Percentiles rank a stretch among this genome's conserved stretches.
Evolutionary conservation across 164 flowering plant species (phyloP).

Genomic region (Warburgia ugandensis): DNA sequence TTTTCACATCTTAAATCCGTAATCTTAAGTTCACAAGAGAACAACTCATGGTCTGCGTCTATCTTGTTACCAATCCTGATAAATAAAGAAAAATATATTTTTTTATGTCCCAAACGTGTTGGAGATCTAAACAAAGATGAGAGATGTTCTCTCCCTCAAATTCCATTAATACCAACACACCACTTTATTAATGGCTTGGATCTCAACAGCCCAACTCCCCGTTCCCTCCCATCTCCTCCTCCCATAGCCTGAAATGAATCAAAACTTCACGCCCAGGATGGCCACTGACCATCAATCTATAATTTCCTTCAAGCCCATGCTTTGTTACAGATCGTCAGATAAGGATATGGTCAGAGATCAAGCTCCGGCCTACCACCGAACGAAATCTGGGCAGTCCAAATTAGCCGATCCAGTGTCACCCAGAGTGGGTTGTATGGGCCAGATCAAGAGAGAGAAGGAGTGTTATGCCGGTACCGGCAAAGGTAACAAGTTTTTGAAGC

Average conservation of each 20-base stretch:
- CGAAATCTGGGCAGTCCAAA: background rate
- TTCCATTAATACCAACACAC: too few relatives aligned
- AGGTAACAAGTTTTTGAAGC: slow-evolving; percentile 17
- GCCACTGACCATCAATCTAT: slow-evolving; percentile 1
- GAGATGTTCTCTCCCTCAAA: too few relatives aligned
- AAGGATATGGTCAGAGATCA: background rate
- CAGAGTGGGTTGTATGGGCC: slow-evolving; percentile 26
- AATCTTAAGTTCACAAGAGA: too few relatives aligned
- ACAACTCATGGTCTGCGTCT: too few relatives aligned
- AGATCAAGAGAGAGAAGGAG: slow-evolving; percentile 14
- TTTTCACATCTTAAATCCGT: too few relatives aligned
- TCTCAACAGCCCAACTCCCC: background rate
- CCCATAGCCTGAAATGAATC: too few relatives aligned
- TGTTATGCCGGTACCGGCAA: background rate
- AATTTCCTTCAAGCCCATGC: slow-evolving; percentile 3
- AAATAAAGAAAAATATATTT: too few relatives aligned
- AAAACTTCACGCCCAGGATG: background rate
- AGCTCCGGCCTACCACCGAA: background rate
- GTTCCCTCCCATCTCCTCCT: background rate
- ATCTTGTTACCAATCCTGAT: too few relatives aligned
- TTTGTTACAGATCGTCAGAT: slow-evolving; percentile 13
- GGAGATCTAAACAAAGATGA: too few relatives aligned
- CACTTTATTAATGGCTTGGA: too few relatives aligned
- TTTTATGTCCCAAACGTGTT: too few relatives aligned
- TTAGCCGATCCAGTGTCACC: slow-evolving; percentile 18